Evolutionary conservation across 176 grass and related monocot genomes (phyloP).

Genomic region (Raddia distichophylla): DNA sequence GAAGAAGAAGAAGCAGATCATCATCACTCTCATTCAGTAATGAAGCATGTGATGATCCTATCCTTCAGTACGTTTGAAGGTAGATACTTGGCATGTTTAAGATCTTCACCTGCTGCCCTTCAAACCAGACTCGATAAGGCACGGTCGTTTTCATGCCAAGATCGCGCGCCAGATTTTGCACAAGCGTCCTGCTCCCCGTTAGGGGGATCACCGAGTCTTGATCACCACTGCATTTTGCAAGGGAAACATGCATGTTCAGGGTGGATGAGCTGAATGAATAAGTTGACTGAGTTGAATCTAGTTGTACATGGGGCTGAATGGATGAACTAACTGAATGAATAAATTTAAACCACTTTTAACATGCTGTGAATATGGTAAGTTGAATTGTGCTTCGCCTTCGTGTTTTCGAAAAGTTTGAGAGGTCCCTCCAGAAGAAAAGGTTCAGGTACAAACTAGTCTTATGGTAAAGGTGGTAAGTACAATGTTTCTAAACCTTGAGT

Average conservation of each 20-base stretch:
- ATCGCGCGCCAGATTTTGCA: conserved; percentile 72
- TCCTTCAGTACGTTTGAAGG: neutral
- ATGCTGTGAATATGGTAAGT: no score
- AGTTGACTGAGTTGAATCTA: no score
- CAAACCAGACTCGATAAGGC: conserved; percentile 90
- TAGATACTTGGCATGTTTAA: neutral
- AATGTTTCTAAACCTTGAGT: neutral
- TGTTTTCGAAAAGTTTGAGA: conserved; percentile 22
- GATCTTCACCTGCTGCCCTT: conserved; percentile 77
- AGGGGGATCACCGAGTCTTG: conserved; percentile 97
- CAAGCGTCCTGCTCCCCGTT: conserved; percentile 82
- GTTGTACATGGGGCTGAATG: no score
- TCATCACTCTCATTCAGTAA: neutral
- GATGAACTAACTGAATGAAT: no score
- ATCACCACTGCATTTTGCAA: conserved; percentile 68
- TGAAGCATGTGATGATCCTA: neutral
- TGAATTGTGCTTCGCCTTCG: neutral
- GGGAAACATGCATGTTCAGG: neutral
- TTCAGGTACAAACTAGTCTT: conserved; percentile 13
- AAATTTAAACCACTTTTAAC: no score
- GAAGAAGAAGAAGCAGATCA: neutral
- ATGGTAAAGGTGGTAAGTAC: conserved; percentile 19
- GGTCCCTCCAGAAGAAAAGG: conserved; percentile 21
- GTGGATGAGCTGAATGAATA: no score
- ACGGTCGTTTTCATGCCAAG: conserved; percentile 67